phyloP scores from a whole-genome alignment of 1,284 basidiomycete genomes.

The Ceratobasidium sp. region DNA sequence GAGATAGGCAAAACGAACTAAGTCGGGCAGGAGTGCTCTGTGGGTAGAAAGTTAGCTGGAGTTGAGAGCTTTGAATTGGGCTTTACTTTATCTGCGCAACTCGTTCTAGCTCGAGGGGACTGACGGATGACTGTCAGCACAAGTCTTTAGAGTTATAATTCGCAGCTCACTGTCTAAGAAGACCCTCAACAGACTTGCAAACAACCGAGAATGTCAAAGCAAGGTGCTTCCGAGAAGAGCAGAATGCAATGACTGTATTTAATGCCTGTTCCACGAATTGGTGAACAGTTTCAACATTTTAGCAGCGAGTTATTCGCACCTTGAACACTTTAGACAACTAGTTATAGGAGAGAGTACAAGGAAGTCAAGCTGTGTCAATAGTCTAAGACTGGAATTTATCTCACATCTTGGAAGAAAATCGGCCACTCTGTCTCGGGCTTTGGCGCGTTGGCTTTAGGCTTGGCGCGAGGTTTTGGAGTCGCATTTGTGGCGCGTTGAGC shows the following conservation, averaged over 20 bases:
- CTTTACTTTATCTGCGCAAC: slow-evolving; percentile 85
- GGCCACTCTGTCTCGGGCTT: slow-evolving; percentile 34
- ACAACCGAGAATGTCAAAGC: slow-evolving; percentile 83
- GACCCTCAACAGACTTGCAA: slow-evolving; percentile 77
- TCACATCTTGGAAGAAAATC: slow-evolving; percentile 30
- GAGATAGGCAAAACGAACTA: slow-evolving; percentile 86
- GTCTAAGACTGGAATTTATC: neutral
- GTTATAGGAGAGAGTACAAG: neutral
- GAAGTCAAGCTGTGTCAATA: neutral
- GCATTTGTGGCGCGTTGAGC: slow-evolving; percentile 21
- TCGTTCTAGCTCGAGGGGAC: slow-evolving; percentile 79
- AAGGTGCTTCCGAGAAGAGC: slow-evolving; percentile 83
- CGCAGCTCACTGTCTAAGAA: slow-evolving; percentile 71
- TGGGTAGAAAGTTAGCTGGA: neutral
- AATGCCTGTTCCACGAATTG: slow-evolving; percentile 64
- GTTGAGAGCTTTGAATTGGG: neutral
- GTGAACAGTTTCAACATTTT: neutral
- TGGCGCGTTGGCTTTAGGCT: neutral
- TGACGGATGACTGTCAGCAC: slow-evolving; percentile 52
- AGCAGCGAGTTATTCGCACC: slow-evolving; percentile 40
- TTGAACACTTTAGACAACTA: slow-evolving; percentile 51
- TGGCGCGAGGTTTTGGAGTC: neutral
- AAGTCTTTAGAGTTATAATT: neutral
- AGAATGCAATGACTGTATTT: slow-evolving; percentile 90
- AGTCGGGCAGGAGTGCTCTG: slow-evolving; percentile 81